Evolutionary conservation across 2,329 filamentous ascomycete genomes (phyloP).

Genomic region (Fusarium domesticum): DNA sequence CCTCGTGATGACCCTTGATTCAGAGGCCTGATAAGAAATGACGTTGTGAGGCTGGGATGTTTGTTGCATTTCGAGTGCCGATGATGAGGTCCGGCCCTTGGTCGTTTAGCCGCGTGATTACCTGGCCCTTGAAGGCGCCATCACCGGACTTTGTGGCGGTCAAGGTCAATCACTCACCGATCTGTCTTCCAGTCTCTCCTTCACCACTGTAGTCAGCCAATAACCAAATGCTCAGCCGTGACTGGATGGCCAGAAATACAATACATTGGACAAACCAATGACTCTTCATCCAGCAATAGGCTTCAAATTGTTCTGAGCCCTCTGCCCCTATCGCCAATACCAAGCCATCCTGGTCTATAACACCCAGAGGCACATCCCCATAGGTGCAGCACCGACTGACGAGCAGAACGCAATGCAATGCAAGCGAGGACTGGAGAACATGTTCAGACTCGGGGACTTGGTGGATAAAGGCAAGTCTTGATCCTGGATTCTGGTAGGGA

Average conservation of each 20-base stretch:
- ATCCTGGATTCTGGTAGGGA: conserved; percentile 14
- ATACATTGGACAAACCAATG: neutral
- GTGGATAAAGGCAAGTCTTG: conserved; percentile 18
- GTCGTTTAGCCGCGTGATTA: neutral
- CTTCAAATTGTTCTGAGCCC: conserved; percentile 1
- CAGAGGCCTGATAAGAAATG: neutral
- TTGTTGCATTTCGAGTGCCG: neutral
- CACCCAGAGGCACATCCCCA: conserved; percentile 7
- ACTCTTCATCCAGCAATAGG: neutral
- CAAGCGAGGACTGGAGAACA: conserved; percentile 25
- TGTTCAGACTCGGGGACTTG: conserved; percentile 14
- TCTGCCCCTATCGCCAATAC: conserved; percentile 14
- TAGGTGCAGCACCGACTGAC: conserved; percentile 13
- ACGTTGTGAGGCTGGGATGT: neutral
- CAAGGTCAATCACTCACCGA: neutral
- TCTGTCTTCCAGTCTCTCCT: neutral
- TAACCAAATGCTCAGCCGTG: neutral
- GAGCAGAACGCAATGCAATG: conserved; percentile 13
- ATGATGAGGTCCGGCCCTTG: neutral
- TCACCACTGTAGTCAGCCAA: neutral
- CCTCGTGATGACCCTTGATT: neutral
- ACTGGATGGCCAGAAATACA: neutral
- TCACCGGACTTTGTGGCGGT: neutral
- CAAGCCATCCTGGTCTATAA: conserved; percentile 25
- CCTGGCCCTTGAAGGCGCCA: neutral